Conservation (phyloP, 805 yeast species). For the Candida quercuum region DNA sequence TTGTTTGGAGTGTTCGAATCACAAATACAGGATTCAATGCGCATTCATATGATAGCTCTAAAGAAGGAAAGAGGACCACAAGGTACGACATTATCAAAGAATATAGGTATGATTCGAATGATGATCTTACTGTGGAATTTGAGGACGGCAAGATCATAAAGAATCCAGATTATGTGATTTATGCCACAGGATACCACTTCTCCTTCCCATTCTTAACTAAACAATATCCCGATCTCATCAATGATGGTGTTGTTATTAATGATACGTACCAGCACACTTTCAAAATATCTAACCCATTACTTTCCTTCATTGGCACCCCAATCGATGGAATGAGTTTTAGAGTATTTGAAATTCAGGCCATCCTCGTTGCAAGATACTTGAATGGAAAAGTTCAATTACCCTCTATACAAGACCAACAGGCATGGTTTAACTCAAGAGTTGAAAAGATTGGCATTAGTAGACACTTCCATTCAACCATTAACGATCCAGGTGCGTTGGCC, state of each 20-base stretch:
- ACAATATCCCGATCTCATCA: conserved; percentile 15
- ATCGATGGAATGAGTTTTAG: conserved; percentile 29
- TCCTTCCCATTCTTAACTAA: conserved; percentile 44
- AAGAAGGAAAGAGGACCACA: neutral
- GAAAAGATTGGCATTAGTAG: conserved; percentile 21
- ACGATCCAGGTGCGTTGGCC: conserved; percentile 23
- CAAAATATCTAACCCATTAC: conserved; percentile 23
- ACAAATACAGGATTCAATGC: conserved; percentile 14
- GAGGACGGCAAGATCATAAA: conserved; percentile 35
- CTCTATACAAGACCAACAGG: conserved; percentile 20
- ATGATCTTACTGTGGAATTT: conserved; percentile 27
- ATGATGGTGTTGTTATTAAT: conserved; percentile 17
- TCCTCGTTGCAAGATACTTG: conserved; percentile 25
- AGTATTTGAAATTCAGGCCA: conserved; percentile 32
- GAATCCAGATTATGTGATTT: conserved; percentile 46
- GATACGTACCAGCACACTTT: conserved; percentile 26
- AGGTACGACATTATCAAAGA: conserved; percentile 29
- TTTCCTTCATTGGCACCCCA: conserved; percentile 28
- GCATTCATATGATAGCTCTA: conserved; percentile 6
- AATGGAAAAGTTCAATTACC: conserved; percentile 28
- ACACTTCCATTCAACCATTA: conserved; percentile 28
- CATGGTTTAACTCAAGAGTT: conserved; percentile 25
- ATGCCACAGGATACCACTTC: conserved; percentile 63
- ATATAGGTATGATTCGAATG: conserved; percentile 25
- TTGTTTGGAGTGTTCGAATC: conserved; percentile 30